phyloP scores from a whole-genome alignment of 2,329 filamentous ascomycete species.

The Fusarium sp. region DNA sequence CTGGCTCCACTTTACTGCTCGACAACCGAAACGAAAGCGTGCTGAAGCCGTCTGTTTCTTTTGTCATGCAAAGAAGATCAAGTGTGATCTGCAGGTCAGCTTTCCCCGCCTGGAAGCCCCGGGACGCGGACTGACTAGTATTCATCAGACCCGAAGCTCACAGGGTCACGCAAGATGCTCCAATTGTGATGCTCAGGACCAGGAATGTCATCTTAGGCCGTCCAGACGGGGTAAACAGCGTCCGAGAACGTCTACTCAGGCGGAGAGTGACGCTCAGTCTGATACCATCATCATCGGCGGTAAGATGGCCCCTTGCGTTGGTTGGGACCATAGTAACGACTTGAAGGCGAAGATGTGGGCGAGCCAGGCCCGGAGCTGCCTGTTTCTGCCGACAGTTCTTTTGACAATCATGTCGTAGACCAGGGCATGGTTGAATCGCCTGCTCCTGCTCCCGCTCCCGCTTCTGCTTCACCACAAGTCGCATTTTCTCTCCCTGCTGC shows the following conservation, averaged over 20 bases:
- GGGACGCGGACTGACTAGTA: not conserved
- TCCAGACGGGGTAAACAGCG: constrained; percentile 44
- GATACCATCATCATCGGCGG: not conserved
- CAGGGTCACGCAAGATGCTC: constrained; percentile 42
- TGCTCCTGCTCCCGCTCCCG: not conserved
- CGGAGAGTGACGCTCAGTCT: not conserved
- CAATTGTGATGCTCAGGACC: constrained; percentile 42
- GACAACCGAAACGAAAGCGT: constrained; percentile 47
- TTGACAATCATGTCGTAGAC: not conserved
- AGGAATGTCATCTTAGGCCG: constrained; percentile 44
- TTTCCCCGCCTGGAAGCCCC: not conserved
- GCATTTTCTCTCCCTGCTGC: not conserved
- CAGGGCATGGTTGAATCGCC: constrained; percentile 6
- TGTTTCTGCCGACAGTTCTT: not conserved
- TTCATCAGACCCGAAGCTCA: constrained; percentile 26
- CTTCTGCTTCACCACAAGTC: not conserved
- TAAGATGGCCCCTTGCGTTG: not conserved
- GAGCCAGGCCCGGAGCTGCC: not conserved
- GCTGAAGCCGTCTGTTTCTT: constrained; percentile 41
- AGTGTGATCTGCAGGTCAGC: constrained; percentile 47
- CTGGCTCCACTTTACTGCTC: constrained; percentile 48
- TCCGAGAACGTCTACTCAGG: not conserved
- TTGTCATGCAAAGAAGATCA: constrained; percentile 51
- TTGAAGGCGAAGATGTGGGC: too few species aligned
- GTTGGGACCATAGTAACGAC: too few species aligned